Conservation (phyloP, 2,329 filamentous ascomycete species). For the Fusarium caatingaense region DNA sequence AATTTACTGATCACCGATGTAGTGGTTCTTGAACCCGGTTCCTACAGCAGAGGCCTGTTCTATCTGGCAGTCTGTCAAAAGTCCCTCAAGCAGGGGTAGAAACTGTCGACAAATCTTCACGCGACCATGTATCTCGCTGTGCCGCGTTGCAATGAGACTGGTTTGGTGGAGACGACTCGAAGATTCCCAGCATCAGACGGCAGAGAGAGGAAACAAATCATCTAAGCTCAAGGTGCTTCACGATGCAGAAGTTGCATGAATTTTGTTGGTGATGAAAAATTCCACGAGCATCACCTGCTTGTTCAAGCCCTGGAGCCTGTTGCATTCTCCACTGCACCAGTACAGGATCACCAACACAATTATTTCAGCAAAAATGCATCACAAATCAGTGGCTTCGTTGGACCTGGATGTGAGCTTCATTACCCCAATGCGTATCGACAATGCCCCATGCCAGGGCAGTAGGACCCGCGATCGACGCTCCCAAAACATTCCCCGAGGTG, state of each 20-base stretch:
- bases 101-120: constrained; percentile 13
- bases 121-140: constrained; percentile 31
- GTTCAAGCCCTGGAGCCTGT: constrained; percentile 30
- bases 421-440: constrained; percentile 31
- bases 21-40: constrained; percentile 12
- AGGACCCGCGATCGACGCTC: constrained; percentile 35
- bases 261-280: constrained; percentile 40
- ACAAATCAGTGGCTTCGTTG: constrained; percentile 22
- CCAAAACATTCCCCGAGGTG: constrained; percentile 26
- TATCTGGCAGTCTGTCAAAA: constrained; percentile 26
- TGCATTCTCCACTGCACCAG: constrained; percentile 22
- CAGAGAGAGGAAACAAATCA: constrained; percentile 3
- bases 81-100: constrained; percentile 35
- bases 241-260: constrained; percentile 28
- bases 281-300: constrained; percentile 34
- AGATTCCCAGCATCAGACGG: constrained; percentile 4
- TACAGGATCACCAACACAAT: constrained; percentile 37
- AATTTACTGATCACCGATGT: constrained; percentile 6
- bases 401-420: constrained; percentile 10
- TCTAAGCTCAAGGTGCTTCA: constrained; percentile 14
- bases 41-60: not conserved
- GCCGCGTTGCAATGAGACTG: constrained; percentile 26
- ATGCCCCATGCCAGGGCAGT: constrained; percentile 30
- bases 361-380: constrained; percentile 11
- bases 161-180: constrained; percentile 28